Base-by-base conservation (phyloP, 2,329 filamentous ascomycete species). In the Hymenoscyphus scutula region DNA sequence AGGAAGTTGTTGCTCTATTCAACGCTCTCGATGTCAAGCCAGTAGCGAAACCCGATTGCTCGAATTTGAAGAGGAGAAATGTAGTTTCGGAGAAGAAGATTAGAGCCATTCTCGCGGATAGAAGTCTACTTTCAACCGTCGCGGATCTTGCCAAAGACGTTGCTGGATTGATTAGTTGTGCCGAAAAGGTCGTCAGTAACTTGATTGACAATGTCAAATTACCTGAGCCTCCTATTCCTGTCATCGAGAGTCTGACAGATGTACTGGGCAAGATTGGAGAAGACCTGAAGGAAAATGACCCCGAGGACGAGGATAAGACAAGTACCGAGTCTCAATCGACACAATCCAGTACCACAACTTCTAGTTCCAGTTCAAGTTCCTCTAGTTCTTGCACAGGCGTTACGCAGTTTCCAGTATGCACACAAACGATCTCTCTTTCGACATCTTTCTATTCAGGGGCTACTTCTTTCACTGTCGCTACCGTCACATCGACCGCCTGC, bases 161-260 rank as follows among this genome's bases (percentile, higher is more conserved):
- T 19, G 59, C 58, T 19, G 56, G 54, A n/a, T 56, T 65, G 37
- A 17, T 65, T 15, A 63, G 34, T 53, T 65, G 64, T 56, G 61
- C 58, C 27, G n/a, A 37, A 23, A 54, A 61, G 30, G 59, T 65
- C 13, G 56, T 63, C 7, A 53, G 60, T 6, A 65, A 61, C 37
- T 57, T 65, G 19, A 51, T 59, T 27, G 56, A 58, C 55, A 41
- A 54, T 51, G 61, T 65, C 8, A 29, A 65, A 8, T 15, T 15
- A 34, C 17, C 53, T 55, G 53, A 23, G 10, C 61, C 59, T 34
- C 25, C 60, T 17, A 19, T 65, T 19, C 32, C 15, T 32, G 10
- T 53, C 6, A 60, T 65, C 41, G 25, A 63, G 55, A 38, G 58
- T 19, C 55, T 63, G 30, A 65, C 64, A 34, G 64, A 65, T 56